These are phyloP conservation scores for Sutorius eximius DNA, from an alignment of 1,284 basidiomycete genomes.

Conservation along the genomic window DNA sequence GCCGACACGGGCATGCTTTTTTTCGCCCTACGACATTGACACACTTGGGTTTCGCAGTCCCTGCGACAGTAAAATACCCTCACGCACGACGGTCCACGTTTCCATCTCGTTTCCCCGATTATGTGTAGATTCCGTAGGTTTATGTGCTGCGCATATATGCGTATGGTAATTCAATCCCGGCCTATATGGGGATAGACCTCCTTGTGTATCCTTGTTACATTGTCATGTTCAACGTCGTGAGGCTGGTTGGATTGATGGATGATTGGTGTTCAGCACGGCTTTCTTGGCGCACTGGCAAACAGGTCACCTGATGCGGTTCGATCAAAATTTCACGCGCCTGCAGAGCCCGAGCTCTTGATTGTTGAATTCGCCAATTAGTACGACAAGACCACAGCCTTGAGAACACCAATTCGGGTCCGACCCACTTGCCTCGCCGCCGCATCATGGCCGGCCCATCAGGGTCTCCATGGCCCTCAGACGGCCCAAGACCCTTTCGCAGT, in stretches of 20 bases:
- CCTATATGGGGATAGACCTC: background rate
- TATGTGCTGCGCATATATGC: background rate
- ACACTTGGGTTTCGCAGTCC: background rate
- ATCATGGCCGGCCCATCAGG: too few relatives aligned
- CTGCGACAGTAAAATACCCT: background rate
- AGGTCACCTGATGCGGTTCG: background rate
- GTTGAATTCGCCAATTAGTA: too few relatives aligned
- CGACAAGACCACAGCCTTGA: too few relatives aligned
- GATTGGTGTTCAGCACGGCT: background rate
- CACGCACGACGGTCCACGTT: conserved; percentile 7
- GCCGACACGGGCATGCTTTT: background rate
- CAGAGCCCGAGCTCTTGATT: background rate
- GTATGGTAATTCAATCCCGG: background rate
- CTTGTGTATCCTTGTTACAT: background rate
- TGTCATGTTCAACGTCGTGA: background rate
- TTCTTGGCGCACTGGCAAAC: background rate
- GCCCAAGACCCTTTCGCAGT: too few relatives aligned
- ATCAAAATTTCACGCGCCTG: background rate
- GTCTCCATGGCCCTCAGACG: too few relatives aligned
- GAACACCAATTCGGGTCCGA: too few relatives aligned
- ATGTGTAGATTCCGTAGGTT: background rate
- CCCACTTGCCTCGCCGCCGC: too few relatives aligned
- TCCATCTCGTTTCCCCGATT: background rate
- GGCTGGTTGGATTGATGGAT: background rate
- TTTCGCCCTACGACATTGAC: background rate